Percentiles rank a stretch among this genome's conserved stretches.
These are phyloP conservation scores for Xylaria sp. DNA, from an alignment of 2,329 filamentous ascomycete species.

Conservation along the genomic window DNA sequence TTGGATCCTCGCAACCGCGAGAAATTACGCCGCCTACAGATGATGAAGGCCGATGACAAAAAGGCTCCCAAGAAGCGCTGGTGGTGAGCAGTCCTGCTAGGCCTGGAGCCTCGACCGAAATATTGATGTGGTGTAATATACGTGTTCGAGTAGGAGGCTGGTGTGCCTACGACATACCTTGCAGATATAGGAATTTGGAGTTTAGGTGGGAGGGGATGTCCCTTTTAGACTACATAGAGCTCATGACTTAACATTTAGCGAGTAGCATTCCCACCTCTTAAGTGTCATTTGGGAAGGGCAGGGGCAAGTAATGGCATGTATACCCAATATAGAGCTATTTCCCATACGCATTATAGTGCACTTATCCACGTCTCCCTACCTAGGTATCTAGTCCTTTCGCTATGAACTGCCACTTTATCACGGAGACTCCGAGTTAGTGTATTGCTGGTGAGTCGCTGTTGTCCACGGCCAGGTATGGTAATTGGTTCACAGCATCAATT, in stretches of 20 bases:
- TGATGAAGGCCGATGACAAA: constrained; percentile 57
- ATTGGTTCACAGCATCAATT: no score
- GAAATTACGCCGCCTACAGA: constrained; percentile 63
- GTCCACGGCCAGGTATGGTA: no score
- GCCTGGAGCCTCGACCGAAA: neutral
- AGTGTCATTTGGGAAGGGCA: constrained; percentile 15
- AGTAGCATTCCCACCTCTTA: constrained; percentile 32
- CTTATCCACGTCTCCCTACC: neutral
- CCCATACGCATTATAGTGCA: neutral
- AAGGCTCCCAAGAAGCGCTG: constrained; percentile 49
- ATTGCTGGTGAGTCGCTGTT: no score
- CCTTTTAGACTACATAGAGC: constrained; percentile 19
- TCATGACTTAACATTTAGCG: constrained; percentile 9
- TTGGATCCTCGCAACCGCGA: constrained; percentile 66
- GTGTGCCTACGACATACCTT: constrained; percentile 10
- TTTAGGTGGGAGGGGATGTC: constrained; percentile 1
- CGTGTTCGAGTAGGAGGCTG: neutral
- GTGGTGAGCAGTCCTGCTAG: constrained; percentile 38
- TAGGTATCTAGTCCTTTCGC: neutral
- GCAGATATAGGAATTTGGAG: constrained; percentile 26
- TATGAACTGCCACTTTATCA: neutral
- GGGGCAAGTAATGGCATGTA: constrained; percentile 21
- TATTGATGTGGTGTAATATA: constrained; percentile 16
- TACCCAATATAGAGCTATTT: constrained; percentile 35
- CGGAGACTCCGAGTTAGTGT: neutral